These are phyloP conservation scores for Chytriomyces sp. DNA, from an alignment of 192 early-diverging fungal genomes.

Conservation along the genomic window DNA sequence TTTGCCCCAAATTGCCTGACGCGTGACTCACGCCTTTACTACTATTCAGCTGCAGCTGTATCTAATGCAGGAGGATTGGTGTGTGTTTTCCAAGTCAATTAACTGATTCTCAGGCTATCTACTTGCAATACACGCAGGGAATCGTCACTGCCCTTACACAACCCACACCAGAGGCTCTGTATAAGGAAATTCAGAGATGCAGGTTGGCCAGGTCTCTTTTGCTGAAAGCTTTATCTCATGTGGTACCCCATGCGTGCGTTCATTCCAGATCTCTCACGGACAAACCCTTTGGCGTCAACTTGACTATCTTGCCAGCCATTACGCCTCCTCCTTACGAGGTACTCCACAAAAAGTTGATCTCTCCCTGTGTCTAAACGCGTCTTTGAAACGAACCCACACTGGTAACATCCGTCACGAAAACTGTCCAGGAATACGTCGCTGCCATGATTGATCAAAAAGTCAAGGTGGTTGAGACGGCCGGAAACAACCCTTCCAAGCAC, in stretches of 20 bases:
- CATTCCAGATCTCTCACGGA: slow-evolving; percentile 65
- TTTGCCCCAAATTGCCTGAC: no score
- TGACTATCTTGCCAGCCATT: slow-evolving; percentile 69
- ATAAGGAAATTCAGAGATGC: slow-evolving; percentile 54
- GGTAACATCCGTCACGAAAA: neutral
- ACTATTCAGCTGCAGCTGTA: slow-evolving; percentile 22
- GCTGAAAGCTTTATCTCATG: neutral
- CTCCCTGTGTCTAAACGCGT: no score
- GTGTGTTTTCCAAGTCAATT: neutral
- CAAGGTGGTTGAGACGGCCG: slow-evolving; percentile 74
- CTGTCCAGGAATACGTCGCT: slow-evolving; percentile 49
- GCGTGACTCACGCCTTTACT: no score
- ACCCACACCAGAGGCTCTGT: slow-evolving; percentile 66
- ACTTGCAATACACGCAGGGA: slow-evolving; percentile 18
- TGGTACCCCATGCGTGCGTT: neutral
- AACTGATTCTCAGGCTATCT: neutral
- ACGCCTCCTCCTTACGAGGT: slow-evolving; percentile 68
- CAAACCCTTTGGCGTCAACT: slow-evolving; percentile 73
- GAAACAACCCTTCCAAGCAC: slow-evolving; percentile 70
- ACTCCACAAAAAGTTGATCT: no score
- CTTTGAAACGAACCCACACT: neutral
- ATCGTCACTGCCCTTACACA: slow-evolving; percentile 72
- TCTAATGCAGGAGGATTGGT: slow-evolving; percentile 26
- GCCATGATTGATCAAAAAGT: slow-evolving; percentile 69
- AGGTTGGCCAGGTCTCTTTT: no score